Conservation (phyloP, 1,284 basidiomycete species). For the Bjerkandera adusta region DNA sequence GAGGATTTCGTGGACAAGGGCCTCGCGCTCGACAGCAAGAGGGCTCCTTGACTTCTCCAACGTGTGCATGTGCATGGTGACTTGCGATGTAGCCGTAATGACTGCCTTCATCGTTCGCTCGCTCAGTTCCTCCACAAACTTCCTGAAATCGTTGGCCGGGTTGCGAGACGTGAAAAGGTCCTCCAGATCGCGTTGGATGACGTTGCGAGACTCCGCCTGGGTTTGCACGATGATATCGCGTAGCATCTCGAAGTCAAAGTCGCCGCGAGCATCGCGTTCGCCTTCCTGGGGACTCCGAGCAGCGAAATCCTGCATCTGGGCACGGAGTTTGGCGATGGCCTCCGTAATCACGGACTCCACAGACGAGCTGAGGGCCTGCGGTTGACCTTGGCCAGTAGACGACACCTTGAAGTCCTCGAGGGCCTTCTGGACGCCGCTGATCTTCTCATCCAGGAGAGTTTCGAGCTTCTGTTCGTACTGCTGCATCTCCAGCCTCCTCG, state of each 20-base stretch:
- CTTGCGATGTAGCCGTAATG: conserved; percentile 56
- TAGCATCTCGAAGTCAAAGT: conserved; percentile 74
- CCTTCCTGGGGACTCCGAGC: conserved; percentile 58
- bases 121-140: conserved; percentile 53
- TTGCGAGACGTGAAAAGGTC: conserved; percentile 36
- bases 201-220: conserved; percentile 53
- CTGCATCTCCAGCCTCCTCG: conserved; percentile 55
- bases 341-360: conserved; percentile 64
- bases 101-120: conserved; percentile 55
- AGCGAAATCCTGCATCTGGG: conserved; percentile 63
- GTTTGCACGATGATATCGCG: conserved; percentile 67
- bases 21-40: conserved; percentile 45
- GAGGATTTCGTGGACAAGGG: conserved; percentile 58
- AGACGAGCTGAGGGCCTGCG: conserved; percentile 36
- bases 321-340: conserved; percentile 62
- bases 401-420: conserved; percentile 21
- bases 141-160: conserved; percentile 23
- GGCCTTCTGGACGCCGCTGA: conserved; percentile 42
- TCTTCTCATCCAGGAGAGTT: conserved; percentile 62
- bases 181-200: conserved; percentile 59
- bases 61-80: conserved; percentile 58
- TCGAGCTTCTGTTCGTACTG: conserved; percentile 59
- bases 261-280: conserved; percentile 68
- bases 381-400: conserved; percentile 4
- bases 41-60: conserved; percentile 39